Conservation (phyloP, 176 grass and related monocot genomes). For the Cocos nucifera region DNA sequence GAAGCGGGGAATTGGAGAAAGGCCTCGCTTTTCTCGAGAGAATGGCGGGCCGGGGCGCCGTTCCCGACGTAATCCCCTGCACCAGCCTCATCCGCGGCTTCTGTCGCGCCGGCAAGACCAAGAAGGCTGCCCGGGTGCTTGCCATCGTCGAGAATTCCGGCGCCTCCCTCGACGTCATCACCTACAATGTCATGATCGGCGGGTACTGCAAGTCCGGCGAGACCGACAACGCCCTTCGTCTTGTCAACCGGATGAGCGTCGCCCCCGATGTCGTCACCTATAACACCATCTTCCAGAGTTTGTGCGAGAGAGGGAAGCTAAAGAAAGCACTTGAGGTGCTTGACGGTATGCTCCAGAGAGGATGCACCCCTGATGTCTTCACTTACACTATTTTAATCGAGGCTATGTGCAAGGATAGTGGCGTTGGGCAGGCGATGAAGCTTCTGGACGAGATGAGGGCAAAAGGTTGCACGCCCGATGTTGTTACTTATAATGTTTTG, state of each 20-base stretch:
- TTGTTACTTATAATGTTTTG: constrained; percentile 59
- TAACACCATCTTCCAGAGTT: constrained; percentile 59
- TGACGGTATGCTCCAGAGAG: constrained; percentile 54
- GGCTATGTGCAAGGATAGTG: constrained; percentile 43
- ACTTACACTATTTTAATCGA: constrained; percentile 78
- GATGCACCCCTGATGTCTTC: constrained; percentile 47
- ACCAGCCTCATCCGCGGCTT: constrained; percentile 56
- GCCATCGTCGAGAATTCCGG: constrained; percentile 36
- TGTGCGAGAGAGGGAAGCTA: constrained; percentile 42
- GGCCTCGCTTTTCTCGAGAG: constrained; percentile 37
- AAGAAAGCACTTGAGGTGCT: constrained; percentile 49
- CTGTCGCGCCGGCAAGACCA: constrained; percentile 45
- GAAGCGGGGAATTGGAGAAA: constrained; percentile 43
- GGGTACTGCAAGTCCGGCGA: constrained; percentile 53
- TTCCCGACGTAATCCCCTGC: constrained; percentile 38
- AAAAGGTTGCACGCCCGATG: constrained; percentile 50
- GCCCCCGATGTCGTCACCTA: constrained; percentile 44
- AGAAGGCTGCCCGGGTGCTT: constrained; percentile 40
- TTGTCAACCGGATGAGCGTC: constrained; percentile 44
- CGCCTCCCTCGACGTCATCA: constrained; percentile 44
- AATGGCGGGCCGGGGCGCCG: constrained; percentile 10
- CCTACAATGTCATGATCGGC: constrained; percentile 47
- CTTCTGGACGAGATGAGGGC: constrained; percentile 51
- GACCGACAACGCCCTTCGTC: constrained; percentile 41
- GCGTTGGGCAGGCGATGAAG: constrained; percentile 41